Evolutionary conservation across 495 filamentous ascomycete genomes (phyloP), one percentile per base, ranked within the genome.

Genomic region (Annulohypoxylon moriforme): DNA sequence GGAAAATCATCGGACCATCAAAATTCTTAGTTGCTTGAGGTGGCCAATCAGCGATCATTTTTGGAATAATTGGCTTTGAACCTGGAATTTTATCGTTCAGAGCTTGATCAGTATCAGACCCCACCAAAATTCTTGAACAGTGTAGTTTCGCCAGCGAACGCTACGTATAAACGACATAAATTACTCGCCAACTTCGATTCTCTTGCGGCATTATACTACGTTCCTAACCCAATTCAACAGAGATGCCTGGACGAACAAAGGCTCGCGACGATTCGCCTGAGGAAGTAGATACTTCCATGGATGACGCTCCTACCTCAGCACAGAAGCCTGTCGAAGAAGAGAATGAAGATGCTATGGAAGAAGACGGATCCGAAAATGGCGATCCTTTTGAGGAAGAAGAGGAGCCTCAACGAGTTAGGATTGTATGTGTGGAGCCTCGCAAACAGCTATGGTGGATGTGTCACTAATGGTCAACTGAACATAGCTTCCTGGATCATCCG

Each of bases 401-500:
- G 50, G 84, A 86, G 10, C 81, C 85, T 36, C 84, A 85, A 75
- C 81, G 85, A 31, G 86, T 90, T 60, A 74, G 87, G 59, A 85
- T 90, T 68, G 88, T 90, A 68, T 72, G 87, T 82, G 38, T 67
- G 38, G 38, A 14, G 22, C n/a, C 9, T 18, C 0, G 25, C 60
- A 34, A 53, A 24, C 38, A 29, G 14, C 18, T 42, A 10, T 24
- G 27, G 1, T 20, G 31, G 24, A 22, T 31, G 33, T 24, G 11
- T 29, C 47, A 44, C 58, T 77, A 55, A 73, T 27, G 24, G 53
- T 38, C 18, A 31, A 52, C 24, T 27, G 58, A 63, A 63, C 3
- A 70, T 70, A 93, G 91, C 81, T 94, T 47, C 89, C 91, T 68
- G 91, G 91, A 40, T 89, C 90, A 55, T 88, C 88, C 42, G 88